Conservation (phyloP, 1,139 yeast species). For the Kodamaea suecica region DNA sequence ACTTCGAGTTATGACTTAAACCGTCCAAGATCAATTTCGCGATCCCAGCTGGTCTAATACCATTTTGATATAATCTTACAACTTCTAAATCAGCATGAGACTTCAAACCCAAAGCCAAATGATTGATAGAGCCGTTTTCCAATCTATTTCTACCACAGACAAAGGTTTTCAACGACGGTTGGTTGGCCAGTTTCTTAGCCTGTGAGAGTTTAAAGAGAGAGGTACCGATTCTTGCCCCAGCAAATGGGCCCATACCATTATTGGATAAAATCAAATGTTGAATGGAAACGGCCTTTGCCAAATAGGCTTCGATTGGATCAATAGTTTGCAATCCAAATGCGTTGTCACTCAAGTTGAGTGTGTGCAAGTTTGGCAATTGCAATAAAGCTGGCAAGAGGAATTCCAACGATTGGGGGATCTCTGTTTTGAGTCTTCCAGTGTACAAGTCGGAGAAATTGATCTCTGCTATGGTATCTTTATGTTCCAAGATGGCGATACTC, state of each 20-base stretch:
- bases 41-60: conserved; percentile 92
- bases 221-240: conserved; percentile 90
- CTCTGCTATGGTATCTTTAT: conserved; percentile 51
- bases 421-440: conserved; percentile 92
- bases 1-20: conserved; percentile 54
- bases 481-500: conserved; percentile 57
- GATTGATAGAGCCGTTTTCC: conserved; percentile 87
- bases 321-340: conserved; percentile 96
- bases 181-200: conserved; percentile 49
- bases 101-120: conserved; percentile 71
- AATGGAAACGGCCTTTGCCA: conserved; percentile 71
- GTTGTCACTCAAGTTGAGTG: conserved; percentile 85
- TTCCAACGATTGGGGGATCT: conserved; percentile 81
- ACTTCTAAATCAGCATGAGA: conserved; percentile 72
- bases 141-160: conserved; percentile 95
- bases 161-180: conserved; percentile 65
- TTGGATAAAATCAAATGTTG: conserved; percentile 86
- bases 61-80: conserved; percentile 87
- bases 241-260: conserved; percentile 97
- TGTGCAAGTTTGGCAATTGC: conserved; percentile 62
- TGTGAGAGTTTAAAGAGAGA: conserved; percentile 73
- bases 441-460: conserved; percentile 87
- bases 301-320: conserved; percentile 77
- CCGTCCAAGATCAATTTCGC: conserved; percentile 73
- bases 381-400: conserved; percentile 71